These are phyloP conservation scores for Xylariaceae sp. DNA, from an alignment of 2,329 filamentous ascomycete species.

Conservation along the genomic window DNA sequence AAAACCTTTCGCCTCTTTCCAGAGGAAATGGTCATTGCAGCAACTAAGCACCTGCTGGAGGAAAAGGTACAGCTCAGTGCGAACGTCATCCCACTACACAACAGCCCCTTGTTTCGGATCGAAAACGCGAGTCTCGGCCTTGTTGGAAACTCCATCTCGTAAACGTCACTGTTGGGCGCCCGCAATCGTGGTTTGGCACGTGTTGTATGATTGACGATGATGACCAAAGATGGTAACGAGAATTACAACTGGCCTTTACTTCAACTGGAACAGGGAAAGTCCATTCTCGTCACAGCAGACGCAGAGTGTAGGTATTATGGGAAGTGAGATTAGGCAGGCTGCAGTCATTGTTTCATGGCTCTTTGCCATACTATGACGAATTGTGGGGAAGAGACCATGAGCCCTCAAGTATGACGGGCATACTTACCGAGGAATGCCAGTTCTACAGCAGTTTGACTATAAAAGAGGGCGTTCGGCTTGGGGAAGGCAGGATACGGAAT, in stretches of 20 bases:
- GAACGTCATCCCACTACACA: conserved; percentile 1
- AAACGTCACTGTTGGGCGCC: neutral
- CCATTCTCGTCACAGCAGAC: neutral
- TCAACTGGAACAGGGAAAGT: neutral
- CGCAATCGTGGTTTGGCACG: neutral
- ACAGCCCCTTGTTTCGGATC: neutral
- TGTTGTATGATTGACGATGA: neutral
- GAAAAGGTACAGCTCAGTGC: neutral
- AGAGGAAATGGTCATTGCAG: neutral
- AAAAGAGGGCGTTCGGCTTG: neutral
- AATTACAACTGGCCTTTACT: neutral
- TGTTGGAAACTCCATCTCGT: neutral
- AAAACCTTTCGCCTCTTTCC: neutral
- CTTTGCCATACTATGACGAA: neutral
- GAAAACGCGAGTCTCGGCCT: neutral
- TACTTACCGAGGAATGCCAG: neutral
- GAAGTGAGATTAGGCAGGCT: neutral
- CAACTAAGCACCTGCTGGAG: neutral
- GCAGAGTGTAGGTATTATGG: neutral
- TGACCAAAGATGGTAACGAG: neutral
- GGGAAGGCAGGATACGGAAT: neutral
- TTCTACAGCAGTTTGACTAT: neutral
- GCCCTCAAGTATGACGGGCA: neutral
- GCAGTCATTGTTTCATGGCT: neutral
- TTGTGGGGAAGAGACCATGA: neutral